A percentile compares a stretch with the other conserved stretches of the same genome.
Conservation (phyloP, 179 eudicot species). For the Patellifolia procumbens region DNA sequence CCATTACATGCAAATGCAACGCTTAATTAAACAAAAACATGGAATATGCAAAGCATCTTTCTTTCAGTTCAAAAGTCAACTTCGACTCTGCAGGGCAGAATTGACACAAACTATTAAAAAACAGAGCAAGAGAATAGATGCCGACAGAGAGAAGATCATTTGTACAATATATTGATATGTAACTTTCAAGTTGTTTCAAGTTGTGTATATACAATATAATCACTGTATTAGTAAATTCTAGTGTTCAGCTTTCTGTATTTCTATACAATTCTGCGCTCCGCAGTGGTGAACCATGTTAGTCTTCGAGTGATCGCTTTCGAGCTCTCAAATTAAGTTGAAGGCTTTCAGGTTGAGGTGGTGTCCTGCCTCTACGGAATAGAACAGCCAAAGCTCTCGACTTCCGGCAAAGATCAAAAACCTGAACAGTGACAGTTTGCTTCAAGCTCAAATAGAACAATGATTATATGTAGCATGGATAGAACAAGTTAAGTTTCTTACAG, state of each 20-base stretch:
- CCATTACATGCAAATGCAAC: neutral
- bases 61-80: neutral
- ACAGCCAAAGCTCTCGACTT: constrained; percentile 87
- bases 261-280: constrained; percentile 17
- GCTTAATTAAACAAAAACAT: neutral
- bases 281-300: constrained; percentile 43
- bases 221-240: neutral
- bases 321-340: constrained; percentile 80
- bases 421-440: constrained; percentile 17
- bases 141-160: neutral
- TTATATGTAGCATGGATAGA: neutral
- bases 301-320: constrained; percentile 91
- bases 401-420: constrained; percentile 89
- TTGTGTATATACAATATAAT: constrained; percentile 17
- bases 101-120: neutral
- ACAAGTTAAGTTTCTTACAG: constrained; percentile 48
- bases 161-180: constrained; percentile 11
- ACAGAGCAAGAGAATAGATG: neutral
- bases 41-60: constrained; percentile 3
- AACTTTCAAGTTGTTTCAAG: neutral
- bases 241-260: neutral
- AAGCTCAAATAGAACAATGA: neutral
- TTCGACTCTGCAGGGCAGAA: neutral
- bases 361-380: constrained; percentile 85
- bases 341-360: constrained; percentile 92